phyloP scores from a whole-genome alignment of 1,284 basidiomycete genomes.

The Pyrrhoderma lamaoense region DNA sequence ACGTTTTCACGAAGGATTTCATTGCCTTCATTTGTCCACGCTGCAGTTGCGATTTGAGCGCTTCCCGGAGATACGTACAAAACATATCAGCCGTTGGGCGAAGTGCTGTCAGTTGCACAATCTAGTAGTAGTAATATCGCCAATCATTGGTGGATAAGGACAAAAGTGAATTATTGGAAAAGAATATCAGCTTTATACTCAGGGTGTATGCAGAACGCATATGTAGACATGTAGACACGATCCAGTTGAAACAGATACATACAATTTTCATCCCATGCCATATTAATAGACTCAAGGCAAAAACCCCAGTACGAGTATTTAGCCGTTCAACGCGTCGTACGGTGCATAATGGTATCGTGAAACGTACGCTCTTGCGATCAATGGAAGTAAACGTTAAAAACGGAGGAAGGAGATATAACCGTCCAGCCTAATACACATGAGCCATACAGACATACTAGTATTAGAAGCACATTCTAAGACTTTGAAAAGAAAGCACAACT shows the following conservation, averaged over 20 bases:
- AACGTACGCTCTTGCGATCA: constrained; percentile 87
- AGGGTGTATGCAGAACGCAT: not conserved
- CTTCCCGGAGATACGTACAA: constrained; percentile 83
- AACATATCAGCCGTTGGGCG: constrained; percentile 93
- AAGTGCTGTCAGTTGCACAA: constrained; percentile 93
- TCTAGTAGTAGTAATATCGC: constrained; percentile 38
- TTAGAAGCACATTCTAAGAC: not conserved
- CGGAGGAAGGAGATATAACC: constrained; percentile 82
- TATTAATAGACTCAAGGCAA: constrained; percentile 87
- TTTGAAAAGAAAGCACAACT: constrained; percentile 31
- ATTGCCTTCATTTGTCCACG: constrained; percentile 90
- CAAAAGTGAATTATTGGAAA: not conserved
- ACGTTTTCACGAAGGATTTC: constrained; percentile 85
- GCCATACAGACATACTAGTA: not conserved
- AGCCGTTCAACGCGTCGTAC: constrained; percentile 93
- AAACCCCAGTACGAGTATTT: constrained; percentile 88
- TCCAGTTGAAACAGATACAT: constrained; percentile 27
- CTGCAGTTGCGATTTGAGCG: constrained; percentile 83
- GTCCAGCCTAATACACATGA: constrained; percentile 62
- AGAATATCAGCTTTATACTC: not conserved
- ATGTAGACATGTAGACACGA: not conserved
- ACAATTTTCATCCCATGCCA: constrained; percentile 97
- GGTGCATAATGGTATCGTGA: constrained; percentile 89
- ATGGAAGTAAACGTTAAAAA: constrained; percentile 90
- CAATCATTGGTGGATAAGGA: not conserved